Evolutionary conservation across 108 stramenopile genomes (phyloP).

Genomic region (Nitzschia inconspicua): DNA sequence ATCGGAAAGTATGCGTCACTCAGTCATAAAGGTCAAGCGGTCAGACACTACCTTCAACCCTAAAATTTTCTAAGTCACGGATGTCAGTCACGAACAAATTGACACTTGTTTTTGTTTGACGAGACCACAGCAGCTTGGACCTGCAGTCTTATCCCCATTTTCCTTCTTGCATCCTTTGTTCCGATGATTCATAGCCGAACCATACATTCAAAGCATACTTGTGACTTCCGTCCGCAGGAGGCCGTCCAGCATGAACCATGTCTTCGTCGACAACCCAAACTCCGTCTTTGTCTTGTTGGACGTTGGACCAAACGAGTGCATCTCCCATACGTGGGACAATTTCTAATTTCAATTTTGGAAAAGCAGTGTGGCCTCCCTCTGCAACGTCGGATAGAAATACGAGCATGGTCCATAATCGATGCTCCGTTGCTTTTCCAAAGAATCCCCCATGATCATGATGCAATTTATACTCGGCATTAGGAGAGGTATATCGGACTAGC

Average conservation of each 20-base stretch:
- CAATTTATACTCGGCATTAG: slow-evolving; percentile 8
- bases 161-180: too few species aligned
- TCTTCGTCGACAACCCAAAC: neutral
- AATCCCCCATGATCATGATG: slow-evolving; percentile 27
- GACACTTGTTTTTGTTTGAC: slow-evolving; percentile 12
- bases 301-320: slow-evolving; percentile 5
- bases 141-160: slow-evolving; percentile 19
- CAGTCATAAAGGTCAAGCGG: too few species aligned
- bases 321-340: slow-evolving; percentile 9
- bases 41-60: too few species aligned
- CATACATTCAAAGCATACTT: slow-evolving; percentile 15
- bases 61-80: too few species aligned
- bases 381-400: slow-evolving; percentile 9
- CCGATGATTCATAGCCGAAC: too few species aligned
- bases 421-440: slow-evolving; percentile 13
- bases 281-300: neutral
- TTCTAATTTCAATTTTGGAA: slow-evolving; percentile 1
- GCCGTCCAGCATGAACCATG: neutral
- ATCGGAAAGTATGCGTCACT: too few species aligned
- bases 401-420: slow-evolving; percentile 11
- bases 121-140: slow-evolving; percentile 22
- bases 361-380: slow-evolving; percentile 15
- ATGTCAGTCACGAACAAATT: too few species aligned
- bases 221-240: neutral
- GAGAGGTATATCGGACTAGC: slow-evolving; percentile 15